Conservation (phyloP, 1,139 yeast genomes). For the Williopsis jadinii region DNA sequence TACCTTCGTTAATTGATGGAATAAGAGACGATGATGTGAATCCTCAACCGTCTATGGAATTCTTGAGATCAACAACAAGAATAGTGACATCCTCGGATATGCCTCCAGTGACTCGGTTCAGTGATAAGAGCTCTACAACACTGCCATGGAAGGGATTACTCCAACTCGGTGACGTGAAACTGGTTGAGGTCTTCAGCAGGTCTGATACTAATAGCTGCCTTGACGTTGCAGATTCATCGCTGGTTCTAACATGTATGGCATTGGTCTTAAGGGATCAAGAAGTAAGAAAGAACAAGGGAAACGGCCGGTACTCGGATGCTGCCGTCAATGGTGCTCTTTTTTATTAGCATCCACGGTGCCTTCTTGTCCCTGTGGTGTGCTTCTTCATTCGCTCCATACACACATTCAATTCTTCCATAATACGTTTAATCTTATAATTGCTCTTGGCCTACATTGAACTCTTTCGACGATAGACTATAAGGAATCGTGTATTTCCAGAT, state of each 20-base stretch:
- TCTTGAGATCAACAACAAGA: neutral
- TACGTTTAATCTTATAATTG: no score
- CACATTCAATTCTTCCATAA: no score
- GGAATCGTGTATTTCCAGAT: no score
- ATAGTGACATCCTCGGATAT: conserved; percentile 1
- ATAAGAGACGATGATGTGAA: conserved; percentile 3
- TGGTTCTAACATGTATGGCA: conserved; percentile 29
- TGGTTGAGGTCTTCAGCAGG: conserved; percentile 21
- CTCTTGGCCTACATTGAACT: no score
- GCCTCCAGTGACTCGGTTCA: conserved; percentile 18
- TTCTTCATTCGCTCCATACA: no score
- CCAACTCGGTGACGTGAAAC: conserved; percentile 25
- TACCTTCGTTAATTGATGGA: conserved; percentile 24
- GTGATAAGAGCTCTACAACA: conserved; percentile 19
- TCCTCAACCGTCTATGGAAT: conserved; percentile 3
- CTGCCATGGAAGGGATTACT: conserved; percentile 24
- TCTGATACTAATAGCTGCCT: conserved; percentile 15
- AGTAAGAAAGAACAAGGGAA: conserved; percentile 15
- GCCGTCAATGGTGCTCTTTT: conserved; percentile 1
- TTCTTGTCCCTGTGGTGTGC: neutral
- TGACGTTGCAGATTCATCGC: conserved; percentile 26
- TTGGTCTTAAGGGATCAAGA: conserved; percentile 26
- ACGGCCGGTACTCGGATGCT: conserved; percentile 15
- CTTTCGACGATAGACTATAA: no score
- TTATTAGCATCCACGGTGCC: neutral